Evolutionary conservation across 768 basidiomycete species (phyloP).

Genomic region (Lyophyllum decastes): DNA sequence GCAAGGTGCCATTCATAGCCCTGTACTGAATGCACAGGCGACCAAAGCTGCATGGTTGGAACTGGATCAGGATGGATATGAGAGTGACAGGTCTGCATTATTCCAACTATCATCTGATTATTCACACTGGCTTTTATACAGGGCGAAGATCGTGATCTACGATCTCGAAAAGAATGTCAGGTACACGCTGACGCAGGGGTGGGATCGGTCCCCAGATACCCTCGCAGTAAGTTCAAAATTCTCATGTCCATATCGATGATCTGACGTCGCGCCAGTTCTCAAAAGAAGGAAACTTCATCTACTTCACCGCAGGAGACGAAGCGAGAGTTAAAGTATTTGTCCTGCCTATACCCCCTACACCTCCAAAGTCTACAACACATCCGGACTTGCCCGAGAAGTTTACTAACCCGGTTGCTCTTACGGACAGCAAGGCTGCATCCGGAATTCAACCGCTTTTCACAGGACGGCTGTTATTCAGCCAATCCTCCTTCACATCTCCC

Average conservation of each 20-base stretch:
- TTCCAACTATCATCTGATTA: background rate
- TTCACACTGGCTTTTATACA: slow-evolving; percentile 23
- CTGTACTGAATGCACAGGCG: slow-evolving; percentile 67
- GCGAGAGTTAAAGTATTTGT: slow-evolving; percentile 77
- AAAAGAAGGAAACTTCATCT: slow-evolving; percentile 65
- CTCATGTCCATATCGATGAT: background rate
- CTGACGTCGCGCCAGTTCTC: slow-evolving; percentile 59
- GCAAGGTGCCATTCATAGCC: slow-evolving; percentile 81
- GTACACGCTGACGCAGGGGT: slow-evolving; percentile 75
- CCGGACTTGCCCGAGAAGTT: slow-evolving; percentile 50
- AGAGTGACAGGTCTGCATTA: slow-evolving; percentile 68
- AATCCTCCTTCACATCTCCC: slow-evolving; percentile 75
- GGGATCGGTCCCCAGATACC: slow-evolving; percentile 79
- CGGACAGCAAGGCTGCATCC: slow-evolving; percentile 55
- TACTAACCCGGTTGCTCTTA: slow-evolving; percentile 58
- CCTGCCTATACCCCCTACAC: slow-evolving; percentile 67
- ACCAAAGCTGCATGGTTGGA: slow-evolving; percentile 87
- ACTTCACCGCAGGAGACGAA: slow-evolving; percentile 75
- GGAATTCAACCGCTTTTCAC: slow-evolving; percentile 61
- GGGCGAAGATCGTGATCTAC: slow-evolving; percentile 77
- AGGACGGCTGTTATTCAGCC: slow-evolving; percentile 68
- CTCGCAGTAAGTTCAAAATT: slow-evolving; percentile 49
- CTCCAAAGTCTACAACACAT: slow-evolving; percentile 50
- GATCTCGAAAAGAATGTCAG: slow-evolving; percentile 69
- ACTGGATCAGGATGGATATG: slow-evolving; percentile 85